Evolutionary conservation across 306 rosid species (phyloP), one percentile per base, ranked within the genome.

Genomic region (Ceratonia siliqua): DNA sequence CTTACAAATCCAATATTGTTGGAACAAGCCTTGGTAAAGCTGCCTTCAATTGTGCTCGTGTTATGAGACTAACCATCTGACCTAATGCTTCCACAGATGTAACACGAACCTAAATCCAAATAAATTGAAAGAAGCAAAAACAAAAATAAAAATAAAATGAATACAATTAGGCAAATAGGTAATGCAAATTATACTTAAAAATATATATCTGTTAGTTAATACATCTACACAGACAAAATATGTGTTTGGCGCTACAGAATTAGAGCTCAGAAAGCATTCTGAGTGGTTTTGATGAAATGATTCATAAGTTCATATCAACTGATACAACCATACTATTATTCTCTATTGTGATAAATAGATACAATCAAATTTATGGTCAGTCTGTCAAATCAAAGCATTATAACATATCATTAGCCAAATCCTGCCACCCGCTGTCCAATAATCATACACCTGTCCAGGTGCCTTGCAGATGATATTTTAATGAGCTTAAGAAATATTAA

Each of bases 1-100:
- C 97, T 86, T 87, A 94, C 98, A 94, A 85, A 62, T 94, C 98
- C 91, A 94, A 81, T 68, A 94, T 88, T 32, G 98, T 89, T 64
- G 98, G 97, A 52, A 94, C 77, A 78, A 94, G 91, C 79, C 96
- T 85, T 21, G 96, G 97, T 70, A 94, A 73, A 85, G 98, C 98
- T 20, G 90, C 87, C 84, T 94, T 94, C 62, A 94, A 69, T 68
- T 89, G 98, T 71, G 89, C 68, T 73, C 98, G 84, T 61, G 94
- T 85, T 81, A 94, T 87, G 73, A 94, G 94, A 72, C 96, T 91
- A 69, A 91, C 97, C 93, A 94, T 91, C 84, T 94, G 97, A 46
- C 98, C 97, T 53, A 94, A 75, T 72, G 98, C 98, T 65, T 91
- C 98, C 70, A 91, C 91, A 55, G 97, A 88, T 61, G 97, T 87